These are phyloP conservation scores for Metschnikowia henanensis DNA, from an alignment of 805 yeast genomes.

Conservation along the genomic window DNA sequence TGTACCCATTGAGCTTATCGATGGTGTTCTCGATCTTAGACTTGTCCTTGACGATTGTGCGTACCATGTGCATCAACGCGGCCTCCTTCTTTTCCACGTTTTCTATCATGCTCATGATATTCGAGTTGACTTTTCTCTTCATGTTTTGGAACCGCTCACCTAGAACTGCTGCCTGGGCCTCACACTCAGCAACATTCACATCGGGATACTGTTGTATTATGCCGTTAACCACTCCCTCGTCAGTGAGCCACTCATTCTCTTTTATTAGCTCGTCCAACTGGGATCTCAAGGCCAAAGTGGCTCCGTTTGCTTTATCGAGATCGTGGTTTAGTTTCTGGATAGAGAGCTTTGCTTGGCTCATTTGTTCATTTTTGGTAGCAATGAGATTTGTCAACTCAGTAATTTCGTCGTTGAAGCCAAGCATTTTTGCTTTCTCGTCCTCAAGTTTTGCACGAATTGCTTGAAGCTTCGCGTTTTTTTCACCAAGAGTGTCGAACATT, in stretches of 20 bases:
- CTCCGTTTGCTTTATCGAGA: slow-evolving; percentile 46
- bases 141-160: slow-evolving; percentile 61
- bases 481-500: slow-evolving; percentile 24
- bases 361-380: slow-evolving; percentile 41
- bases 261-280: slow-evolving; percentile 47
- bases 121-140: slow-evolving; percentile 79
- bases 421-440: slow-evolving; percentile 55
- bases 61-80: slow-evolving; percentile 74
- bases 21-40: slow-evolving; percentile 87
- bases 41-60: slow-evolving; percentile 86
- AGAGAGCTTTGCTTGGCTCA: slow-evolving; percentile 49
- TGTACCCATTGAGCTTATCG: slow-evolving; percentile 77
- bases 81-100: slow-evolving; percentile 86
- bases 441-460: slow-evolving; percentile 37
- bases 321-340: slow-evolving; percentile 57
- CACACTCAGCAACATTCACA: slow-evolving; percentile 61
- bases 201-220: slow-evolving; percentile 63
- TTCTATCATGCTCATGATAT: slow-evolving; percentile 89
- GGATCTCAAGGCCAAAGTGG: slow-evolving; percentile 34
- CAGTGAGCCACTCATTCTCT: slow-evolving; percentile 73
- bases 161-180: slow-evolving; percentile 55
- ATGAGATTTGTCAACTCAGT: slow-evolving; percentile 53
- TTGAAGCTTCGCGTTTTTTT: slow-evolving; percentile 21
- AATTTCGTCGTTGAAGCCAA: slow-evolving; percentile 77
- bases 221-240: slow-evolving; percentile 53